phyloP scores from a whole-genome alignment of 2,329 filamentous ascomycete genomes.

The Cadophora sp. region DNA sequence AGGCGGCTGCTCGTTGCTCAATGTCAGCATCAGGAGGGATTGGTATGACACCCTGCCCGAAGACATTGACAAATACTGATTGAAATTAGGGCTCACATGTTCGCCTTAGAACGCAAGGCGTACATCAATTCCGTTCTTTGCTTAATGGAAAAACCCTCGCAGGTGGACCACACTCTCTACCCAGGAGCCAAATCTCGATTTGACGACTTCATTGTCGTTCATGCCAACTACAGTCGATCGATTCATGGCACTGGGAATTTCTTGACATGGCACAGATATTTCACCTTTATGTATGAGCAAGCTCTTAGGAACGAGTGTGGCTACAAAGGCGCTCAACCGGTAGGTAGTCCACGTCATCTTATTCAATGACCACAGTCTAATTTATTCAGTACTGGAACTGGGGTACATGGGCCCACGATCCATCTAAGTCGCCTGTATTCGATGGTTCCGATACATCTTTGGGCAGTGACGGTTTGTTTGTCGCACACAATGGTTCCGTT shows the following conservation, averaged over 20 bases:
- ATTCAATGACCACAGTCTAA: slow-evolving; percentile 46
- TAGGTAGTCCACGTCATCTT: slow-evolving; percentile 24
- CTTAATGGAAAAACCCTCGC: slow-evolving; percentile 43
- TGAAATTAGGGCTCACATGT: slow-evolving; percentile 1
- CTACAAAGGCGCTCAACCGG: slow-evolving; percentile 52
- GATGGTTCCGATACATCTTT: slow-evolving; percentile 57
- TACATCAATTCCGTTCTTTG: slow-evolving; percentile 19
- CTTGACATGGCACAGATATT: slow-evolving; percentile 54
- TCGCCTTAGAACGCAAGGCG: slow-evolving; percentile 8
- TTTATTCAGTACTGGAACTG: slow-evolving; percentile 39
- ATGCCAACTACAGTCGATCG: slow-evolving; percentile 45
- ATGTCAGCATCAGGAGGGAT: slow-evolving; percentile 18
- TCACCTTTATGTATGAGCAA: slow-evolving; percentile 50
- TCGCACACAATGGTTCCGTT: slow-evolving; percentile 34
- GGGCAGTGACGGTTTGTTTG: slow-evolving; percentile 53
- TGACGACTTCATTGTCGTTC: slow-evolving; percentile 51
- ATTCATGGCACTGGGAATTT: slow-evolving; percentile 49
- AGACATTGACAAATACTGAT: background rate
- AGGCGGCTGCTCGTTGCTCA: background rate
- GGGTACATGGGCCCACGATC: slow-evolving; percentile 34
- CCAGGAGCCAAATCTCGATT: slow-evolving; percentile 48
- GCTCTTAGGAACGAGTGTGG: slow-evolving; percentile 51
- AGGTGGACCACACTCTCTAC: slow-evolving; percentile 40
- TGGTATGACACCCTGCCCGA: background rate
- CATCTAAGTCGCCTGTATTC: slow-evolving; percentile 48